phyloP scores from a whole-genome alignment of 1,139 yeast genomes.

The Yamadazyma membranifaciens region DNA sequence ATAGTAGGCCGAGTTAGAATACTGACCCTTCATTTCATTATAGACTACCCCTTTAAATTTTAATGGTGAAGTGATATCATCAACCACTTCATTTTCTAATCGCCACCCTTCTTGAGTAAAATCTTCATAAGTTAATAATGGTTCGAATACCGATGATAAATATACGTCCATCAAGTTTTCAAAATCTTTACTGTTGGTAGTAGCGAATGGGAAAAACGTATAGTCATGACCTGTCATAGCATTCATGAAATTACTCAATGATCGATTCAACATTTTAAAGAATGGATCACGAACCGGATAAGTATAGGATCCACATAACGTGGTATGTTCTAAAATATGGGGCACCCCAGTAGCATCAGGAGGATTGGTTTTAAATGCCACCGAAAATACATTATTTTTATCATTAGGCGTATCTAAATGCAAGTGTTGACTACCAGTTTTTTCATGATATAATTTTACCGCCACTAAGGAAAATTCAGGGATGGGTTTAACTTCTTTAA shows the following conservation, averaged over 20 bases:
- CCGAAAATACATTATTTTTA: constrained; percentile 80
- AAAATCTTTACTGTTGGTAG: constrained; percentile 82
- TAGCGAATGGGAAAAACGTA: constrained; percentile 94
- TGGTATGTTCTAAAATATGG: constrained; percentile 92
- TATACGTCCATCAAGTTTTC: constrained; percentile 85
- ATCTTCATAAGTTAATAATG: constrained; percentile 74
- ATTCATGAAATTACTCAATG: constrained; percentile 90
- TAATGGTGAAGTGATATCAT: constrained; percentile 59
- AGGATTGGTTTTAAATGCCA: constrained; percentile 91
- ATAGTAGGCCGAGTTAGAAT: constrained; percentile 82
- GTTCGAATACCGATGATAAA: constrained; percentile 82
- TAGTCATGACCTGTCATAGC: constrained; percentile 99
- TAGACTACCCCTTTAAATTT: constrained; percentile 93
- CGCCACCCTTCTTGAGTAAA: constrained; percentile 99
- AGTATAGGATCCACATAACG: constrained; percentile 86
- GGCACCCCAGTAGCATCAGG: constrained; percentile 95
- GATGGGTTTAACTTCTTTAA: constrained; percentile 61
- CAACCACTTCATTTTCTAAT: constrained; percentile 66
- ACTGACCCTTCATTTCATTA: constrained; percentile 98
- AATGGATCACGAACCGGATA: constrained; percentile 97
- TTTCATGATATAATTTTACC: constrained; percentile 62
- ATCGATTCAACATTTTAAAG: constrained; percentile 91
- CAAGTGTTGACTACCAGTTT: constrained; percentile 76
- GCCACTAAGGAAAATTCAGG: constrained; percentile 86
- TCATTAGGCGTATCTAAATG: constrained; percentile 79